Percentiles rank a stretch among this genome's conserved stretches.
Conservation (phyloP, 148 eudicot genomes). For the Fagopyrum homotropicum region DNA sequence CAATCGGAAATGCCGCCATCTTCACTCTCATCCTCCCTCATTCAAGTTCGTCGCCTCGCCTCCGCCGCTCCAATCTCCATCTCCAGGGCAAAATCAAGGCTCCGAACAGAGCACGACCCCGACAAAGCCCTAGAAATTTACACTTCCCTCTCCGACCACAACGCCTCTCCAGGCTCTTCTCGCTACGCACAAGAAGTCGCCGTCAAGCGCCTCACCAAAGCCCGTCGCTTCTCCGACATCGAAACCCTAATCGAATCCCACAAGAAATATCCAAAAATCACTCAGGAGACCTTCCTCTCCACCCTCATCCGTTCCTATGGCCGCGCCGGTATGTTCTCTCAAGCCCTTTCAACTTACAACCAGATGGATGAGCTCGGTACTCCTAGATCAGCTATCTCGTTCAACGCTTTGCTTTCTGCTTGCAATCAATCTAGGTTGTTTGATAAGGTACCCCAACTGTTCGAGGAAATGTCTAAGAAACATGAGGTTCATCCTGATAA, state of each 20-base stretch:
- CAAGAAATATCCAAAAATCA: slow-evolving; percentile 47
- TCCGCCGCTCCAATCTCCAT: slow-evolving; percentile 34
- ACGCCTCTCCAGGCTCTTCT: slow-evolving; percentile 34
- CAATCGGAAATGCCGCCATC: neutral
- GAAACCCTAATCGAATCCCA: slow-evolving; percentile 54
- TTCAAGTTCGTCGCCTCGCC: slow-evolving; percentile 37
- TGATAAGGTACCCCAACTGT: slow-evolving; percentile 46
- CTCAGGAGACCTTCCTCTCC: slow-evolving; percentile 48
- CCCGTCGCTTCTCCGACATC: slow-evolving; percentile 57
- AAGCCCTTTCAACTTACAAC: slow-evolving; percentile 48
- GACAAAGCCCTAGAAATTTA: slow-evolving; percentile 73
- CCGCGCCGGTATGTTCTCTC: slow-evolving; percentile 57
- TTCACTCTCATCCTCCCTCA: slow-evolving; percentile 13
- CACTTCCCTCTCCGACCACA: slow-evolving; percentile 43
- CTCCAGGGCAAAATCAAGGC: slow-evolving; percentile 52
- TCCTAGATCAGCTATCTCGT: slow-evolving; percentile 44
- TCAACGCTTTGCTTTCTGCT: slow-evolving; percentile 62
- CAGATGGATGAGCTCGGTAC: slow-evolving; percentile 68
- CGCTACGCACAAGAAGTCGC: slow-evolving; percentile 58
- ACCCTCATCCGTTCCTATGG: slow-evolving; percentile 71
- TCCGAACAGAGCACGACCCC: slow-evolving; percentile 51
- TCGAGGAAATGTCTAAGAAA: slow-evolving; percentile 58
- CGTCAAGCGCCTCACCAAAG: slow-evolving; percentile 62
- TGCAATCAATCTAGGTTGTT: slow-evolving; percentile 33
- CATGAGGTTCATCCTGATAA: slow-evolving; percentile 42